A percentile compares a stretch with the other conserved stretches of the same genome.
phyloP scores from a whole-genome alignment of 495 filamentous ascomycete genomes.

The Hyphodiscus hymeniophilus region DNA sequence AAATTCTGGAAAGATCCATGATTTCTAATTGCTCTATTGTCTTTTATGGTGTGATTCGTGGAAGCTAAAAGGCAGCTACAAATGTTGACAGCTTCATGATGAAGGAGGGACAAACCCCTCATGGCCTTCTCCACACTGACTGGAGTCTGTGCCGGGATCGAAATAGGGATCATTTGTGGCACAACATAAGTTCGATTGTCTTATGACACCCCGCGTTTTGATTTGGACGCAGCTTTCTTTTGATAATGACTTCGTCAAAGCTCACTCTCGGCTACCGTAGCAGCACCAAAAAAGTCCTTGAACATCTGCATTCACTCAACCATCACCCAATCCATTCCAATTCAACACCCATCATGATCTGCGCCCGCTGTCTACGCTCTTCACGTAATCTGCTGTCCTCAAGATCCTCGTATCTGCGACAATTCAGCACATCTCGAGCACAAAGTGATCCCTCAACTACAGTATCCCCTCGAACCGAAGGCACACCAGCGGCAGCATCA shows the following conservation, averaged over 20 bases:
- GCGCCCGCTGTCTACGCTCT: conserved; percentile 21
- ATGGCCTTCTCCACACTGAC: not conserved
- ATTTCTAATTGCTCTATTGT: too few species aligned
- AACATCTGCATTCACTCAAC: not conserved
- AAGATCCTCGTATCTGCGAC: conserved; percentile 1
- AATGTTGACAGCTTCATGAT: too few species aligned
- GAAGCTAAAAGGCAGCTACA: too few species aligned
- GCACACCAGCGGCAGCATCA: conserved; percentile 31
- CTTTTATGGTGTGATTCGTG: too few species aligned
- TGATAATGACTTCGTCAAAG: conserved; percentile 2
- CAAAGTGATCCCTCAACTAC: conserved; percentile 13
- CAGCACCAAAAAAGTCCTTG: conserved; percentile 13
- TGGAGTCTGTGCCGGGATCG: too few species aligned
- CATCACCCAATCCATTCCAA: not conserved
- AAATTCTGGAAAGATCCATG: not conserved
- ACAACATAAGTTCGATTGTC: too few species aligned
- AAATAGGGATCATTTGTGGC: not conserved
- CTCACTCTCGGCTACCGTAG: conserved; percentile 14
- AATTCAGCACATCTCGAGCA: conserved; percentile 6
- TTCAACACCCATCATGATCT: conserved; percentile 24
- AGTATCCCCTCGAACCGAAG: not conserved
- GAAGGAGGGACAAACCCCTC: not conserved
- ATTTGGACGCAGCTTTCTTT: conserved; percentile 13
- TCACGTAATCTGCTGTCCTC: conserved; percentile 4
- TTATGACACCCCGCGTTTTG: not conserved